These are phyloP conservation scores for Didymella lethalis DNA, from an alignment of 2,329 filamentous ascomycete genomes.

Conservation along the genomic window DNA sequence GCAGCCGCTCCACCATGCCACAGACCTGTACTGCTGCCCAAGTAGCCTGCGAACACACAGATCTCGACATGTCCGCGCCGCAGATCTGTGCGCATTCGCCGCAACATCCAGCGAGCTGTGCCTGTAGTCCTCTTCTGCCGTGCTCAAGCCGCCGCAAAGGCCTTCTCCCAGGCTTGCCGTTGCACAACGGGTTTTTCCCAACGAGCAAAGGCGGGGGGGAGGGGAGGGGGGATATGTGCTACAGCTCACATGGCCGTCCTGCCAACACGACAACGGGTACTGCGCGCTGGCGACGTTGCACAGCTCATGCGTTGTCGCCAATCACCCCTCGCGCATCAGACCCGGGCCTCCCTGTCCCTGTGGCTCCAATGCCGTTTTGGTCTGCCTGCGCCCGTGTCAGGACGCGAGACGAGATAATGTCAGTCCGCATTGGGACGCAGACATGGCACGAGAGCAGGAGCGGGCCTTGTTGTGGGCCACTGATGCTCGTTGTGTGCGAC, in stretches of 20 bases:
- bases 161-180: slow-evolving; percentile 23
- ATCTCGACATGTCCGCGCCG: slow-evolving; percentile 20
- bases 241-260: slow-evolving; percentile 31
- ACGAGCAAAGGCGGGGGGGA: slow-evolving; percentile 27
- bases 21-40: slow-evolving; percentile 17
- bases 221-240: slow-evolving; percentile 12
- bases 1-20: slow-evolving; percentile 13
- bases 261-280: slow-evolving; percentile 36
- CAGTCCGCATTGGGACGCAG: slow-evolving; percentile 19
- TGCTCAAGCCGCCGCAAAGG: slow-evolving; percentile 27
- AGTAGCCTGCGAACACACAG: slow-evolving; percentile 15
- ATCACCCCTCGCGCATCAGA: slow-evolving; percentile 26
- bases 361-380: slow-evolving; percentile 27
- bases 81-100: slow-evolving; percentile 26
- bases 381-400: slow-evolving; percentile 28
- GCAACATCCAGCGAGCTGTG: slow-evolving; percentile 22
- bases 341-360: slow-evolving; percentile 26
- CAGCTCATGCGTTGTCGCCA: slow-evolving; percentile 30
- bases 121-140: slow-evolving; percentile 18
- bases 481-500: slow-evolving; percentile 16
- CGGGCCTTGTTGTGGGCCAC: slow-evolving; percentile 8
- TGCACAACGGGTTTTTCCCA: slow-evolving; percentile 21
- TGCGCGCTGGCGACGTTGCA: slow-evolving; percentile 27
- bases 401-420: slow-evolving; percentile 25
- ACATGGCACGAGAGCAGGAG: slow-evolving; percentile 19